Conservation (phyloP, 2,329 filamentous ascomycete species). For the Scedosporium minutisporum region DNA sequence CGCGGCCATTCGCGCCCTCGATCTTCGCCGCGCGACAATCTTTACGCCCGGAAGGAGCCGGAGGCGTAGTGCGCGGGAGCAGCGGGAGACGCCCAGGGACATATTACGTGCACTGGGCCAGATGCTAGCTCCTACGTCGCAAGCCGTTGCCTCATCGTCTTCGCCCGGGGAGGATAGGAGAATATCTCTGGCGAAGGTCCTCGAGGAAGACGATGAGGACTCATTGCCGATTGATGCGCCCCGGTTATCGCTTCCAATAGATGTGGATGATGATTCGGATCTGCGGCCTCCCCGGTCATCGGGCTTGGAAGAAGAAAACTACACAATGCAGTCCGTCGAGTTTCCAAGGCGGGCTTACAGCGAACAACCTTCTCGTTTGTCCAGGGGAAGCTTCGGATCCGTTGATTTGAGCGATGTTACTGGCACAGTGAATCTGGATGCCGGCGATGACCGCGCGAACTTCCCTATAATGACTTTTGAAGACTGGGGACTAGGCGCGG, state of each 20-base stretch:
- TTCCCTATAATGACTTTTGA: slow-evolving; percentile 37
- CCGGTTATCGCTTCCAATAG: slow-evolving; percentile 44
- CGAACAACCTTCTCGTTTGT: slow-evolving; percentile 36
- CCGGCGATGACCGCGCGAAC: slow-evolving; percentile 39
- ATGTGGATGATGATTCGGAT: slow-evolving; percentile 40
- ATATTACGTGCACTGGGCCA: slow-evolving; percentile 44
- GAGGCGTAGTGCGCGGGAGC: slow-evolving; percentile 46
- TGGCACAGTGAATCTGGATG: slow-evolving; percentile 25
- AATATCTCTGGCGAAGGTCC: slow-evolving; percentile 14
- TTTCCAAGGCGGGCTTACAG: slow-evolving; percentile 42
- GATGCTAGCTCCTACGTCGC: slow-evolving; percentile 39
- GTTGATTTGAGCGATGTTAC: slow-evolving; percentile 42
- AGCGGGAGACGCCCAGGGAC: slow-evolving; percentile 46
- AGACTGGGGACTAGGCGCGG: slow-evolving; percentile 28
- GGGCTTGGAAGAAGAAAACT: slow-evolving; percentile 47
- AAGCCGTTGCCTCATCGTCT: slow-evolving; percentile 36
- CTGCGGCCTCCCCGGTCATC: slow-evolving; percentile 44
- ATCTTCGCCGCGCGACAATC: slow-evolving; percentile 48
- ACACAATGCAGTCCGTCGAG: slow-evolving; percentile 51
- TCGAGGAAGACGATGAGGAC: slow-evolving; percentile 32
- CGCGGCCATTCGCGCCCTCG: slow-evolving; percentile 48
- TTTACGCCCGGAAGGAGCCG: slow-evolving; percentile 51
- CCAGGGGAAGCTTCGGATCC: slow-evolving; percentile 44
- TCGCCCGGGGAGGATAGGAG: slow-evolving; percentile 25
- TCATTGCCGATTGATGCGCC: slow-evolving; percentile 41